Base-by-base conservation (phyloP, 192 early-diverging fungal genomes). In the Rhizoclosmatium globosum region DNA sequence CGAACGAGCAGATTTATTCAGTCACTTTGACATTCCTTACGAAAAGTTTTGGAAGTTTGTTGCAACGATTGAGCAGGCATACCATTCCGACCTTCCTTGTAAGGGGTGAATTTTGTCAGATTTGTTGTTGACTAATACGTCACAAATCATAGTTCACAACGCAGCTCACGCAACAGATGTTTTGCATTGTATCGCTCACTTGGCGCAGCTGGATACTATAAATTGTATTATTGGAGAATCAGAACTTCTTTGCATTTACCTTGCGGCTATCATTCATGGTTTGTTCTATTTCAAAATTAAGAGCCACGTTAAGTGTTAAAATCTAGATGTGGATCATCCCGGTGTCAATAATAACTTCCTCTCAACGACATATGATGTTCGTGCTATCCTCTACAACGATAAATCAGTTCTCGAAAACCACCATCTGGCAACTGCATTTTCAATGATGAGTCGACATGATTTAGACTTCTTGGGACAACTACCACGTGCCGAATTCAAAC, bases 211-310 rank as follows among this genome's bases (percentile, higher is more conserved):
- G 3, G 76, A 81, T 38, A 74, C 45, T 23, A 48, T 87, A 17
- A 79, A 71, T 15, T 31, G 71, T 19, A 59, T 65, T 6, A 61
- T 77, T 45, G 77, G 82, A 39, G 87, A 88, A 50, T 50, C 82
- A n/a, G 89, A 91, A 47, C 47, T 88, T 13, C 78, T 90, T 0
- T 70, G 82, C 23, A 78, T 82, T 64, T 84, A 87, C 77, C 11
- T 84, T 62, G 80, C 88, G 2, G 89, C 89, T n/a, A 87, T 87
- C 45, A 86, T 89, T 71, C 88, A 89, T 65, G 88, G 85, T 86
- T 80, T 44, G 46, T 73, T 19, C 3, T 44, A 47, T 69, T 69
- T 6, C 6, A 53, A 17, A 53, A 53, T 13, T 53, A 53, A 17
- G 17, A 15, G 6, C 1, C 17, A 53, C 50, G 50, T 7, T 17